Evolutionary conservation across 768 basidiomycete species (phyloP).

Genomic region (Leccinum truebloodii): DNA sequence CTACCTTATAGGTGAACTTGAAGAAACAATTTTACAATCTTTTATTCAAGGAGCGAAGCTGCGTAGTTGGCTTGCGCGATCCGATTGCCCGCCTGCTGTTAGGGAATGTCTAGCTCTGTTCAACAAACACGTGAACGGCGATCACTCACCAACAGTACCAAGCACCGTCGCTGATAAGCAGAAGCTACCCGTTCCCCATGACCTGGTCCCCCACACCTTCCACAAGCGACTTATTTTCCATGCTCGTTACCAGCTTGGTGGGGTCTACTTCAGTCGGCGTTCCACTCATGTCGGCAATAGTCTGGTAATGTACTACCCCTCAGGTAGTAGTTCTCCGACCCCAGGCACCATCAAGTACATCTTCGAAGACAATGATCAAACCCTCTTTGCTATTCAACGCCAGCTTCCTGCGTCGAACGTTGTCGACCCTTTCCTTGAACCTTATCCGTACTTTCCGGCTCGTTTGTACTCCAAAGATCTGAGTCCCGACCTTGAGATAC

Average conservation of each 20-base stretch:
- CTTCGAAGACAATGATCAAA: neutral
- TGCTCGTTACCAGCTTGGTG: neutral
- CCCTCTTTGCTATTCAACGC: constrained; percentile 7
- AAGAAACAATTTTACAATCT: constrained; percentile 9
- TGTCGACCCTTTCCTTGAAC: constrained; percentile 3
- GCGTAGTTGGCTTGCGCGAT: constrained; percentile 3
- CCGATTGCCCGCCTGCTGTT: constrained; percentile 8
- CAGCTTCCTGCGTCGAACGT: neutral
- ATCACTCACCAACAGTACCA: too few species aligned
- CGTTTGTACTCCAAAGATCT: neutral
- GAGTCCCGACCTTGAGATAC: neutral
- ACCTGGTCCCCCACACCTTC: too few species aligned
- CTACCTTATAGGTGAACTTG: constrained; percentile 6
- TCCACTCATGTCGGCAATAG: neutral
- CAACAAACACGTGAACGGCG: neutral
- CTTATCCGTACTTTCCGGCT: constrained; percentile 16
- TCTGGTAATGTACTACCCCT: neutral
- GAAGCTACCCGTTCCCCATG: too few species aligned
- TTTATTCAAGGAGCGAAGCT: constrained; percentile 20
- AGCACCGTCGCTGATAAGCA: too few species aligned
- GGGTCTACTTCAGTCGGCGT: neutral
- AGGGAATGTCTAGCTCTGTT: constrained; percentile 8
- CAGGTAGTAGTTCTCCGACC: neutral
- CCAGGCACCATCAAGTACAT: neutral
- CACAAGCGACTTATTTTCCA: neutral